phyloP scores from a whole-genome alignment of 345 rosid species.

The Raphanus sativus region DNA sequence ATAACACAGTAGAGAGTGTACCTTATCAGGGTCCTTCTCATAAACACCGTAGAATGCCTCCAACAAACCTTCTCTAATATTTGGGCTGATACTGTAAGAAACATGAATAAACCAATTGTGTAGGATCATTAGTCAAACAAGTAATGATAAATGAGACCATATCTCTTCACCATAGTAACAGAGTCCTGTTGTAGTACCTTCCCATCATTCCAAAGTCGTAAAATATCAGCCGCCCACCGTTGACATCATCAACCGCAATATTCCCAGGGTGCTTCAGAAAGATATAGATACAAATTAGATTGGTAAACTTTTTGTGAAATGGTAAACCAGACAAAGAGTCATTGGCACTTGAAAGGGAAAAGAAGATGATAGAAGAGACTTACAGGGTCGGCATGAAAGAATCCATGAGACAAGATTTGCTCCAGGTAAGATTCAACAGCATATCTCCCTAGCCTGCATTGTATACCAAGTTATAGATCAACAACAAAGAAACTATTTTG shows the following conservation, averaged over 20 bases:
- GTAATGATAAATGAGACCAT: background rate
- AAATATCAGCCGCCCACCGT: slow-evolving; percentile 94
- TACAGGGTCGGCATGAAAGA: slow-evolving; percentile 98
- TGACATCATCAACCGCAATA: slow-evolving; percentile 97
- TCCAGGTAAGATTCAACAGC: slow-evolving; percentile 99
- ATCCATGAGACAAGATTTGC: slow-evolving; percentile 96
- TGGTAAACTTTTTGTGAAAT: background rate
- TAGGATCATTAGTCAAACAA: slow-evolving; percentile 16
- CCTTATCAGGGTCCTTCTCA: slow-evolving; percentile 96
- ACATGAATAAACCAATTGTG: background rate
- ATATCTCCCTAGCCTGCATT: slow-evolving; percentile 80
- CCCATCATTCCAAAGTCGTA: slow-evolving; percentile 99
- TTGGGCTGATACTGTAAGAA: slow-evolving; percentile 78
- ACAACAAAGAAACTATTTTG: background rate
- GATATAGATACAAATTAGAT: slow-evolving; percentile 1
- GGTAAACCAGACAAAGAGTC: background rate
- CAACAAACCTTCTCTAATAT: slow-evolving; percentile 90
- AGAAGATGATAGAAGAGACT: slow-evolving; percentile 28
- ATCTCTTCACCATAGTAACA: background rate
- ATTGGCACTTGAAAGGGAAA: background rate
- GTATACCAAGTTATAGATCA: slow-evolving; percentile 10
- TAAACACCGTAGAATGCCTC: slow-evolving; percentile 89
- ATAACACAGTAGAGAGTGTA: slow-evolving; percentile 26
- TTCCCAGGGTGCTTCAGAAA: slow-evolving; percentile 91
- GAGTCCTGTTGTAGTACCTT: slow-evolving; percentile 53